Base-by-base conservation (phyloP, 345 rosid genomes). In the Arabidopsis arenosa region DNA sequence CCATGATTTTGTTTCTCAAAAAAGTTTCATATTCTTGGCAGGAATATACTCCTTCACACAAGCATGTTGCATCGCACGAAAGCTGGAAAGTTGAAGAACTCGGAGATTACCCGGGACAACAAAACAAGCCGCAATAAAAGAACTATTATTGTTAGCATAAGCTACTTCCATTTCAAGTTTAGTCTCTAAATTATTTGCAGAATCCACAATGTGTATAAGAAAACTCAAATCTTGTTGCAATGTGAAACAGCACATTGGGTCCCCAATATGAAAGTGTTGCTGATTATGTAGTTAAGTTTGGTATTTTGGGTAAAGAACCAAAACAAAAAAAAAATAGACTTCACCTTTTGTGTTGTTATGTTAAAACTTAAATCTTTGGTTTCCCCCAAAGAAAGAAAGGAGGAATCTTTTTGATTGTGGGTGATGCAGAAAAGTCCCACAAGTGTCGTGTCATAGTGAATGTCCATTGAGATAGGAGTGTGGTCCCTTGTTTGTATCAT, bases 71-170 rank as follows among this genome's bases (percentile, higher is more conserved):
- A 66, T 75, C 94, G 41, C 94, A 80, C n/a, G 97, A 91, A 83
- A 93, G 93, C 92, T 93, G 98, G 98, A 76, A 85, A 60, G 85
- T 80, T 89, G 84, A 87, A 75, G 83, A 93, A 66, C 87, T 89
- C 6, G 92, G 89, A 55, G 86, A 80, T 63, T 86, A 86, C 59
- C 69, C 85, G n/a, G 78, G 70, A 79, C 79, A 85, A 52, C 59
- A 71, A 74, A 73, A 73, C 79, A 78, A 80, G 44, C 64, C 40
- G 26, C 74, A 73, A 44, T 73, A 52, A 73, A 40, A 43, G 17
- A 28, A 8, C 2, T 37, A 58, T 14, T 39, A 5, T 65, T 72
- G 53, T 57, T 63, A 47, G 62, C 74, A 48, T 56, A 55, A 47
- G 62, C 62, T 49, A 58, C 56, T 77, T 58, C 39, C 56, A 64